These are phyloP conservation scores for Diaporthe sp. DNA, from an alignment of 2,329 filamentous ascomycete genomes.

Conservation along the genomic window DNA sequence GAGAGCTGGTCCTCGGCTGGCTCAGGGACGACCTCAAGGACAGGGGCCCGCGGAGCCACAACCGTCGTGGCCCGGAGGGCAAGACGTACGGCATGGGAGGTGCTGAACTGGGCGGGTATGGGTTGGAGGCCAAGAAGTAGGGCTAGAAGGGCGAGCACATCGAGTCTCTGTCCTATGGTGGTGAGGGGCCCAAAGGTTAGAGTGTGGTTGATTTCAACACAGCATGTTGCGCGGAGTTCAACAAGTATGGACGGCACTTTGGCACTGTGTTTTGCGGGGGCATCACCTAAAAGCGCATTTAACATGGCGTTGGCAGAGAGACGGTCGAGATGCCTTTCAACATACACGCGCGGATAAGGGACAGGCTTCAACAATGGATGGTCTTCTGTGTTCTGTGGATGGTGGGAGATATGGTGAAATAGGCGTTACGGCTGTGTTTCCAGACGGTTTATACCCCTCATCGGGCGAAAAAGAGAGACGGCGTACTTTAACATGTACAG, in stretches of 20 bases:
- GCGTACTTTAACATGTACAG: conserved; percentile 29
- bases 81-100: conserved; percentile 70
- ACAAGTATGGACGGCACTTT: conserved; percentile 6
- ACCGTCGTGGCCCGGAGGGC: conserved; percentile 69
- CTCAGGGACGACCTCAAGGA: conserved; percentile 83
- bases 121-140: conserved; percentile 61
- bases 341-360: background rate
- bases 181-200: background rate
- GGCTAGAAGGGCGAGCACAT: background rate
- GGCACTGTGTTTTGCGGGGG: background rate
- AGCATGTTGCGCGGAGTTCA: conserved; percentile 20
- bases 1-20: conserved; percentile 91
- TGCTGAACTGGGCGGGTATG: conserved; percentile 67
- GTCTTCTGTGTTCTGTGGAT: background rate
- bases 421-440: conserved; percentile 32
- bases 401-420: background rate
- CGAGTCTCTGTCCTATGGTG: background rate
- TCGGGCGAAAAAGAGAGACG: background rate
- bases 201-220: conserved; percentile 17
- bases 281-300: conserved; percentile 32
- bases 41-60: conserved; percentile 79
- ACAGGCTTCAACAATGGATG: conserved; percentile 18
- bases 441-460: conserved; percentile 20
- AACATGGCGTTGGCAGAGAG: conserved; percentile 38
- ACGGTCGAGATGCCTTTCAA: conserved; percentile 26